Evolutionary conservation across 2,329 filamentous ascomycete genomes (phyloP), one percentile per base, ranked within the genome.

Genomic region (Penicillium hesseltinei): DNA sequence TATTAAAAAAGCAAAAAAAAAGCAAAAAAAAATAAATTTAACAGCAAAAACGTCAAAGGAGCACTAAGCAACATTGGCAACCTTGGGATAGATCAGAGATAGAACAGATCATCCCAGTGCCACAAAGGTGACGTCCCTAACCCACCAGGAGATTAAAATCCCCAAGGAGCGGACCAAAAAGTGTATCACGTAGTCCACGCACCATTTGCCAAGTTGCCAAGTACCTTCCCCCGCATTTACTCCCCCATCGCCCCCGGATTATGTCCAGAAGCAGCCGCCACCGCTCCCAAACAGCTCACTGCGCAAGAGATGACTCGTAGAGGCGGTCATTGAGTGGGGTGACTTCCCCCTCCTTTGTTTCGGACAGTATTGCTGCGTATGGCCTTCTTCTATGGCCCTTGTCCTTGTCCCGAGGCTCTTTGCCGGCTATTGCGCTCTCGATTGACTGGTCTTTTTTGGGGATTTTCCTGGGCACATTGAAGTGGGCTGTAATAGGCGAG

Each of bases 351-450:
- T 51, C 54, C 27, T 38, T 51, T 56, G 25, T 56, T 45, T 56
- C 53, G 53, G 46, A 29, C 52, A 21, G 31, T 44, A 36, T 38
- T 31, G 29, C 45, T 29, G 10, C 6, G 29, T 50, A 9, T 44
- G 7, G 27, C 29, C 19, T 25, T 21, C 1, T 13, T 21, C 6
- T 29, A 17, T 6, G 23, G 10, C 5, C 35, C 4, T 29, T 9
- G 23, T 39, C 4, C 31, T 56, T 53, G 51, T 45, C 33, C 59
- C 59, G 59, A 61, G 59, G 59, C 48, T 57, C 25, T 38, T 54
- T 17, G 5, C 42, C 35, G 59, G 59, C 54, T 61, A 61, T 57
- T 59, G 40, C 23, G 5, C 21, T 49, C 31, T 31, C 2, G 21
- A 23, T 35, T 15, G 15, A 35, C n/a, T 9, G 2, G 38, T 35